Base-by-base conservation (phyloP, 768 basidiomycete species). In the Boletales sp. region DNA sequence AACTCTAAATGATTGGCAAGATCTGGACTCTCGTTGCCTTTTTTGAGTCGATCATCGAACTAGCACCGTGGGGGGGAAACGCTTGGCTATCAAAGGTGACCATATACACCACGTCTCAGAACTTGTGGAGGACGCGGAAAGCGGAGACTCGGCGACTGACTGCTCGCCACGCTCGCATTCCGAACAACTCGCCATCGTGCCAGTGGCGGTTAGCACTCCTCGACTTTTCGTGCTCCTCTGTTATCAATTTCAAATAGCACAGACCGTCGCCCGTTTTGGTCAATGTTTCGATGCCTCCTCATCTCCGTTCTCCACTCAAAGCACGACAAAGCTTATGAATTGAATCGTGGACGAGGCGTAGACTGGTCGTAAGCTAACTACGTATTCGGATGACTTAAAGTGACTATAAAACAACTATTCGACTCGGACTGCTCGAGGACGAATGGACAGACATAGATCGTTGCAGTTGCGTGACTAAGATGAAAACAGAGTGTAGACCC, bases 211-310 rank as follows among this genome's bases (percentile, higher is more conserved):
- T 17, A 32, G 8, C 17, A 12, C 40, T 40, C 6, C 35, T 14
- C 14, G 11, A 12, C 33, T 11, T 4, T 12, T 34, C 33, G 33
- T 34, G 34, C 44, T 40, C 14, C 34, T 21, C 28, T 21, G 54
- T 50, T 63, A 64, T 63, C 58, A 57, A 63, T 62, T 62, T 64
- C 58, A 62, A 62, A 61, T 64, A 8, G 21, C 31, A 33, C 18
- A 59, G 42, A 40, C 43, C 34, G 8, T 18, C 42, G 34, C 57
- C 51, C 13, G 12, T 43, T 60, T 48, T 34, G 46, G 52, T 21
- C 34, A 36, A 12, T 12, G 34, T 34, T 34, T 15, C 13, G 3
- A 21, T 18, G 8, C 28, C 30, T 12, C 7, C 44, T 61, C 49
- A 58, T 55, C 44, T 57, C 55, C 59, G 58, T 56, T 17, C 32